These are phyloP conservation scores for Dothistroma pini DNA, from an alignment of 2,329 filamentous ascomycete genomes.

Conservation along the genomic window DNA sequence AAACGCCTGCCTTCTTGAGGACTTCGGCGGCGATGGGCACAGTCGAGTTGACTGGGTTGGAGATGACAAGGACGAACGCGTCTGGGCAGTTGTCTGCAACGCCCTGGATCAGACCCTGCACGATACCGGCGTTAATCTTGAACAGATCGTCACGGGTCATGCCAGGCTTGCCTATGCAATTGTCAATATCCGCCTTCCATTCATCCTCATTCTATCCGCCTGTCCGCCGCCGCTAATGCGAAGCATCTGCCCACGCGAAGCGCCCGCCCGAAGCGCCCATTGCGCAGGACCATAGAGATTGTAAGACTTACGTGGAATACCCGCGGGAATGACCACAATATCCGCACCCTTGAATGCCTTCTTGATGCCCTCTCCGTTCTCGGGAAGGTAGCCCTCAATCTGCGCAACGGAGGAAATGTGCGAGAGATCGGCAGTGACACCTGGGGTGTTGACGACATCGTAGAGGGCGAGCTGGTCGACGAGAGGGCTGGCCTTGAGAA, in stretches of 20 bases:
- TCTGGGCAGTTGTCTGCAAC: slow-evolving; percentile 86
- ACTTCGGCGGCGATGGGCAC: slow-evolving; percentile 97
- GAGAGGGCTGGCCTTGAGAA: slow-evolving; percentile 85
- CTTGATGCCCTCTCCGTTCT: slow-evolving; percentile 73
- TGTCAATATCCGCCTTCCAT: slow-evolving; percentile 23
- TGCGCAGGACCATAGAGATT: slow-evolving; percentile 5
- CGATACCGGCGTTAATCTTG: slow-evolving; percentile 99
- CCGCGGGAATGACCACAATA: slow-evolving; percentile 94
- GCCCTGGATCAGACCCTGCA: slow-evolving; percentile 86
- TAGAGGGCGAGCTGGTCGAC: slow-evolving; percentile 93
- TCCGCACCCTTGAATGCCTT: slow-evolving; percentile 87
- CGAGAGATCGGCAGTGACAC: slow-evolving; percentile 91
- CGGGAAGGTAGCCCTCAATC: slow-evolving; percentile 82
- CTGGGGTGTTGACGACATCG: slow-evolving; percentile 98
- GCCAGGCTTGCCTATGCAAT: slow-evolving; percentile 79
- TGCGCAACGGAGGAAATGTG: slow-evolving; percentile 93
- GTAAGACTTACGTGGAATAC: slow-evolving; percentile 73
- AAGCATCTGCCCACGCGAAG: not conserved
- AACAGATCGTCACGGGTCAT: slow-evolving; percentile 99
- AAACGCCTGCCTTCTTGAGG: slow-evolving; percentile 87
- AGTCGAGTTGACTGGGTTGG: slow-evolving; percentile 99
- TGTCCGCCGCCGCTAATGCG: not conserved
- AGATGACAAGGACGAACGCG: slow-evolving; percentile 94
- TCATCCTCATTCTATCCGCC: slow-evolving; percentile 7
- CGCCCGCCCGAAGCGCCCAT: not conserved